Percentiles rank a stretch among this genome's conserved stretches.
phyloP scores from a whole-genome alignment of 257 asterid genomes.

The Anisodus tanguticus region DNA sequence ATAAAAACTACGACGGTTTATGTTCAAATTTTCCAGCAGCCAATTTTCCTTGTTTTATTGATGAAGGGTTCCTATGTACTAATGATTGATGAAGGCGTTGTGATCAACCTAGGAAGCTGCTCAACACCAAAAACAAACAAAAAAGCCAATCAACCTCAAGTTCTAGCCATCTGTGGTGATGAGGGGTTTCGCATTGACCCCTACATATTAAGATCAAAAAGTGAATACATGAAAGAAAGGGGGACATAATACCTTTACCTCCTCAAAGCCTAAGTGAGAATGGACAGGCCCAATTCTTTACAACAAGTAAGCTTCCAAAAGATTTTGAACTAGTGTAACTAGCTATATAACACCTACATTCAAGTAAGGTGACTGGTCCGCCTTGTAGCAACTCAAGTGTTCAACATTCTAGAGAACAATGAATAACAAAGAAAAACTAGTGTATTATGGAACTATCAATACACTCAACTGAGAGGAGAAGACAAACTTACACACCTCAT shows the following conservation, averaged over 20 bases:
- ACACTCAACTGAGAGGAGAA: not conserved
- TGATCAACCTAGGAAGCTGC: not conserved
- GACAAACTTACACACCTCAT: not conserved
- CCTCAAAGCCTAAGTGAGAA: too few species aligned
- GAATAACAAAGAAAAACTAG: not conserved
- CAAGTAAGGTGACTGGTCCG: not conserved
- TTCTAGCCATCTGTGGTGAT: too few species aligned
- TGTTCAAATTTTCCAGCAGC: not conserved
- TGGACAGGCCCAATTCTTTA: not conserved
- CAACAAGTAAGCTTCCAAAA: not conserved
- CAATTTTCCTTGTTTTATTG: not conserved
- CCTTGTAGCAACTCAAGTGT: not conserved
- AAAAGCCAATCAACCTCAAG: too few species aligned
- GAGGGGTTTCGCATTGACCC: too few species aligned
- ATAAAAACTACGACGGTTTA: not conserved
- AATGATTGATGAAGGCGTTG: not conserved
- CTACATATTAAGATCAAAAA: too few species aligned
- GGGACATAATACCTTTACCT: too few species aligned
- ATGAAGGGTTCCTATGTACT: not conserved
- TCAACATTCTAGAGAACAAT: not conserved
- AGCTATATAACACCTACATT: not conserved
- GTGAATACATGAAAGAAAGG: too few species aligned
- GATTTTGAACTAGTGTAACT: not conserved
- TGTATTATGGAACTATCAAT: not conserved
- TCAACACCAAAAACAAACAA: too few species aligned